Percentiles rank a stretch among this genome's conserved stretches.
These are phyloP conservation scores for Phytopythium cucurbitacearum DNA, from an alignment of 352 stramenopile genomes.

Conservation along the genomic window DNA sequence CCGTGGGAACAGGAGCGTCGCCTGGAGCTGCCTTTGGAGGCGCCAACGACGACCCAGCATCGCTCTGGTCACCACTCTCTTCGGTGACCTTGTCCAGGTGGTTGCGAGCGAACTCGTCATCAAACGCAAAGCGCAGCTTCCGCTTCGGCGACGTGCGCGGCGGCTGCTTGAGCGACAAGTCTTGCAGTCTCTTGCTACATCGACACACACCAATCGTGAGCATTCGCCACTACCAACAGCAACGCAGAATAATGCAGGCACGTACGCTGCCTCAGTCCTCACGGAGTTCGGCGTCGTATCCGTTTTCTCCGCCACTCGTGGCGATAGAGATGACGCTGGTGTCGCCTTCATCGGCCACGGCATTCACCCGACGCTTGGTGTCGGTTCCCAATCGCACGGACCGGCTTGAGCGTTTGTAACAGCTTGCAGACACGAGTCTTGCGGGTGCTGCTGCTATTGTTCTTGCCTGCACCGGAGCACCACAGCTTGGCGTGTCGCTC, in stretches of 20 bases:
- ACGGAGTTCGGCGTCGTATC: slow-evolving; percentile 8
- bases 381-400: too few species aligned
- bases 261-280: slow-evolving; percentile 1
- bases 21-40: neutral
- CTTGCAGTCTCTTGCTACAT: slow-evolving; percentile 23
- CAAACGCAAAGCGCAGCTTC: slow-evolving; percentile 15
- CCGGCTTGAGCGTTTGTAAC: too few species aligned
- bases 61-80: neutral
- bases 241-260: neutral
- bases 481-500: too few species aligned
- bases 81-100: neutral
- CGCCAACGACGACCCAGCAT: neutral
- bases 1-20: neutral
- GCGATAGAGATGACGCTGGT: neutral
- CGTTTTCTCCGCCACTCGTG: neutral
- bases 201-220: neutral
- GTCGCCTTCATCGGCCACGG: neutral
- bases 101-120: slow-evolving; percentile 3
- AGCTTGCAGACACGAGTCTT: too few species aligned
- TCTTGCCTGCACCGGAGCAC: too few species aligned
- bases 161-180: slow-evolving; percentile 23
- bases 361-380: neutral
- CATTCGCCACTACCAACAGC: neutral
- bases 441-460: too few species aligned
- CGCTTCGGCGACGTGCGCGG: slow-evolving; percentile 17